Evolutionary conservation across 2,329 filamentous ascomycete species (phyloP).

Genomic region (Hypoxylon sp.): DNA sequence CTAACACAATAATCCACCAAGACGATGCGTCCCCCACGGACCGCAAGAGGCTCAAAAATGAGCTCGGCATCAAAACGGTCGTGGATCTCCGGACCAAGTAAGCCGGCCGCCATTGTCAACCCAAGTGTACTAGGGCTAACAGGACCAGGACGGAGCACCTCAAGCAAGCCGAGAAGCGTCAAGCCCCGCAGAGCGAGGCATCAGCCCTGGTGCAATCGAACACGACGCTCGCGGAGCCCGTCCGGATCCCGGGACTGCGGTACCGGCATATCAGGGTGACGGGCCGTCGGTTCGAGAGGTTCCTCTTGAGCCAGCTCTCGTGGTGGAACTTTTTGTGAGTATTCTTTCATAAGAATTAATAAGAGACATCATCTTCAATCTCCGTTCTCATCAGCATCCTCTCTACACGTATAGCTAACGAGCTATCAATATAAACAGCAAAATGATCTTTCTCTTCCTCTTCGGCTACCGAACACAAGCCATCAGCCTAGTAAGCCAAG

Average conservation of each 20-base stretch:
- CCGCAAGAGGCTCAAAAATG: slow-evolving; percentile 69
- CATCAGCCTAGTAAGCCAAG: slow-evolving; percentile 76
- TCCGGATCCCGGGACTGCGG: slow-evolving; percentile 73
- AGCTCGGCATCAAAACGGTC: slow-evolving; percentile 77
- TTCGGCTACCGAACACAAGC: slow-evolving; percentile 78
- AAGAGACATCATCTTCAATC: too few species aligned
- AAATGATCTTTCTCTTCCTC: slow-evolving; percentile 70
- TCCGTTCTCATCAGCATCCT: too few species aligned
- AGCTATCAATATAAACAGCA: slow-evolving; percentile 56
- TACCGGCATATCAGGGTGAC: slow-evolving; percentile 82
- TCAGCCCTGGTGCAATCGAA: slow-evolving; percentile 65
- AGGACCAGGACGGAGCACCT: slow-evolving; percentile 77
- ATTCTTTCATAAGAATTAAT: neutral
- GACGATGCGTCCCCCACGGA: slow-evolving; percentile 81
- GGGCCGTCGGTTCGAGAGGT: slow-evolving; percentile 77
- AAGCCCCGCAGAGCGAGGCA: slow-evolving; percentile 59
- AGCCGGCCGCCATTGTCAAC: slow-evolving; percentile 25
- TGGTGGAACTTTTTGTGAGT: slow-evolving; percentile 76
- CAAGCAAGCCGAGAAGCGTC: slow-evolving; percentile 75
- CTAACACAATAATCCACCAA: slow-evolving; percentile 41
- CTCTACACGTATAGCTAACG: too few species aligned
- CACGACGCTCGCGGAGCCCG: slow-evolving; percentile 66
- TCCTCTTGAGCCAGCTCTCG: slow-evolving; percentile 76
- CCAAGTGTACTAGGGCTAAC: slow-evolving; percentile 5
- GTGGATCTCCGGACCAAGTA: slow-evolving; percentile 86